Base-by-base conservation (phyloP, 768 basidiomycete genomes). In the Leccinum uliginosum region DNA sequence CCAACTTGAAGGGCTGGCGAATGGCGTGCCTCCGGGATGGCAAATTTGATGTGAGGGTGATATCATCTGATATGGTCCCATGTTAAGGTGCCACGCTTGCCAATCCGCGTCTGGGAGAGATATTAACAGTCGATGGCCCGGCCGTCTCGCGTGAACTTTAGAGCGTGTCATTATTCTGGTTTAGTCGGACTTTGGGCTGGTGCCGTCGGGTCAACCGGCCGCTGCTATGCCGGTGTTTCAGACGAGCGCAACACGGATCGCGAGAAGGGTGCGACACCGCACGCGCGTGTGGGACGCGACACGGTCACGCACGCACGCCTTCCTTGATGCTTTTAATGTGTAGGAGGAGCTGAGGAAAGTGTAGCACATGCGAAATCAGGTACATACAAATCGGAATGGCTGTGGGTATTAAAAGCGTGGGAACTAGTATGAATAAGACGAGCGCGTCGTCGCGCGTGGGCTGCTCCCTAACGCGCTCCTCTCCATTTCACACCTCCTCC, bases 381-480 rank as follows among this genome's bases (percentile, higher is more conserved):
- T 57, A 68, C 58, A 52, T 57, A 68, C 58, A 52, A 57, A 57
- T 19, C 38, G 38, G 38, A 19, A 40, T 19, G 35, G 24, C 55
- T 64, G 51, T 67, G 64, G 69, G 62, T 60, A 60, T 62, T 66
- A 57, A 54, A 54, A 56, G 53, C 66, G 70, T 73, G 70, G 66
- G 70, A 71, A 73, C 60, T 21, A 24, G 60, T 68, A 71, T 71
- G 70, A 71, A 66, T 71, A 73, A 71, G 71, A 60, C 61, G 64
- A 70, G 70, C 70, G 70, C 71, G 70, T 73, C 69, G 69, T 69
- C 70, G 68, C 70, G 70, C 59, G 70, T 65, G 71, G 58, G 38
- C 38, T 62, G 59, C 70, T 72, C 67, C 70, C 71, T 65, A 73
- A 71, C 70, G 70, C 70, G 72, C 70, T 69, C 72, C 72, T 71